Conservation (phyloP, 2,329 filamentous ascomycete genomes). For the Penicillium janthinellum region DNA sequence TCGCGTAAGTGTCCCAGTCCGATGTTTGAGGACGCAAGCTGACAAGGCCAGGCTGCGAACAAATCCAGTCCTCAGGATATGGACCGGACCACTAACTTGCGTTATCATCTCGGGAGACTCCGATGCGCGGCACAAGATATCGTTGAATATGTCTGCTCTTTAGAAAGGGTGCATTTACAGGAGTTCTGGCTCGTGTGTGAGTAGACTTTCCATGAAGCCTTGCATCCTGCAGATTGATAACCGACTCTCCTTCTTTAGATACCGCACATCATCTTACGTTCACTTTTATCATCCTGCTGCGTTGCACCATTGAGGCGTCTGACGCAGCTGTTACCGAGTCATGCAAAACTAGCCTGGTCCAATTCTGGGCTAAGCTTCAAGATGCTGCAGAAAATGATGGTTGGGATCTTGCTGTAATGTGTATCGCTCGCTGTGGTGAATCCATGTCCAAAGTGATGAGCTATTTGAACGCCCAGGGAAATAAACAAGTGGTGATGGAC, state of each 20-base stretch:
- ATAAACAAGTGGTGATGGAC: background rate
- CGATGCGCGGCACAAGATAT: constrained; percentile 2
- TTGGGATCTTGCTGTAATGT: constrained; percentile 1
- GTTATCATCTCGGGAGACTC: background rate
- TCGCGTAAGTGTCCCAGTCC: background rate
- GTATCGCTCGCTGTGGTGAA: constrained; percentile 1
- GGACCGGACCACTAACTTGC: background rate
- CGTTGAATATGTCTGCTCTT: constrained; percentile 1
- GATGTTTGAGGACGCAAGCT: background rate
- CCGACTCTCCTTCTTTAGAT: background rate
- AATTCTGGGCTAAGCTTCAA: constrained; percentile 4
- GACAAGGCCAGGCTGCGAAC: background rate
- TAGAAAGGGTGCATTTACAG: background rate
- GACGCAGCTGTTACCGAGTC: background rate
- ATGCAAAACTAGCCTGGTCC: background rate
- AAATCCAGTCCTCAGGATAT: background rate
- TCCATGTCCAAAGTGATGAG: background rate
- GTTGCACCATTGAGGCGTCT: background rate
- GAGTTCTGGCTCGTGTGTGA: constrained; percentile 5
- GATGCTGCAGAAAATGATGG: background rate
- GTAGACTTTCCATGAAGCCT: background rate
- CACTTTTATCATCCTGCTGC: constrained; percentile 2
- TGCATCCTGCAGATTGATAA: background rate
- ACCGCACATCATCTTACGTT: constrained; percentile 4
- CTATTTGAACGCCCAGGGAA: background rate